Conservation (phyloP, 192 early-diverging fungal genomes). For the Linnemannia hyalina region DNA sequence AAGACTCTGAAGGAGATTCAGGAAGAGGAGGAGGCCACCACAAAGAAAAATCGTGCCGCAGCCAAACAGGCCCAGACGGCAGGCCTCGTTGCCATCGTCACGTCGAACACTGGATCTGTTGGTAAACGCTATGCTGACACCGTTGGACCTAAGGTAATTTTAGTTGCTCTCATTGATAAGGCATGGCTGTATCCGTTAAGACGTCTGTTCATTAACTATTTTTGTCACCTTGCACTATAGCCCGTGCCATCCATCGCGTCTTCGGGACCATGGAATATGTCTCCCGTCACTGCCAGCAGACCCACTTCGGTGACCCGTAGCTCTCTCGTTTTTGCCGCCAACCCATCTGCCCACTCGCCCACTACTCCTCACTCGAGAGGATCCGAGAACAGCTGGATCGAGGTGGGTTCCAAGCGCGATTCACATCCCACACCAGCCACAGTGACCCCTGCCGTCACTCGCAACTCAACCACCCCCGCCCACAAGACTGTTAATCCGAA, state of each 20-base stretch:
- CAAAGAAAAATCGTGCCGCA: slow-evolving; percentile 54
- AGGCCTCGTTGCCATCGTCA: slow-evolving; percentile 32
- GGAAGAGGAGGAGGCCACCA: slow-evolving; percentile 66
- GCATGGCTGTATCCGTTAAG: background rate
- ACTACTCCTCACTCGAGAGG: slow-evolving; percentile 6
- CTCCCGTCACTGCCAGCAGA: slow-evolving; percentile 10
- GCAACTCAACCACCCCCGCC: background rate
- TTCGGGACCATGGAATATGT: slow-evolving; percentile 28
- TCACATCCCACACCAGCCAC: slow-evolving; percentile 6
- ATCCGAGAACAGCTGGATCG: slow-evolving; percentile 36
- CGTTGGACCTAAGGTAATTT: slow-evolving; percentile 44
- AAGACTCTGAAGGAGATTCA: slow-evolving; percentile 71
- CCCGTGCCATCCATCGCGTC: background rate
- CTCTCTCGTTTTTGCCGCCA: slow-evolving; percentile 19
- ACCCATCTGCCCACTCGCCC: slow-evolving; percentile 21
- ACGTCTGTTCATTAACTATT: background rate
- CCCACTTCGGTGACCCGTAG: slow-evolving; percentile 20
- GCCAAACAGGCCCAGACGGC: slow-evolving; percentile 43
- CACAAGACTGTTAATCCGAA: slow-evolving; percentile 27
- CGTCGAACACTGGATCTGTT: slow-evolving; percentile 27
- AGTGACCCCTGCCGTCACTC: slow-evolving; percentile 8
- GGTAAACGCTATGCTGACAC: slow-evolving; percentile 62
- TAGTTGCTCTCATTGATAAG: background rate
- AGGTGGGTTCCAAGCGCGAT: slow-evolving; percentile 28
- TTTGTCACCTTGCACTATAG: background rate